A percentile compares a stretch with the other conserved stretches of the same genome.
phyloP scores from a whole-genome alignment of 1,139 yeast genomes.

The Saccharomyces hybrid region DNA sequence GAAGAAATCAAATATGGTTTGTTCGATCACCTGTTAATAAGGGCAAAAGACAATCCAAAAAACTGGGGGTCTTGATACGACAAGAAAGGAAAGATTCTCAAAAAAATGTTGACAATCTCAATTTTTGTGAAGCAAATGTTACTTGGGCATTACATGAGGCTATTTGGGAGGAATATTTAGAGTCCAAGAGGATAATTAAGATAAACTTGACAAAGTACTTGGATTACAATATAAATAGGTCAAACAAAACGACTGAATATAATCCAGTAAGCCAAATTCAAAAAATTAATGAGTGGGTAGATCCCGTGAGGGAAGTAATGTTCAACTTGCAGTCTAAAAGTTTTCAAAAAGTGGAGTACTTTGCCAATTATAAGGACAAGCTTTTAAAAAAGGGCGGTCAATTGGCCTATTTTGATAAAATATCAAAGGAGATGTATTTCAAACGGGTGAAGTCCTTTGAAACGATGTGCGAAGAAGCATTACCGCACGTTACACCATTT shows the following conservation, averaged over 20 bases:
- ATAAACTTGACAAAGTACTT: background rate
- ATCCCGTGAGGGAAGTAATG: conserved; percentile 15
- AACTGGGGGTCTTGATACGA: conserved; percentile 18
- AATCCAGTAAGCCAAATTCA: background rate
- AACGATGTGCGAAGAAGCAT: conserved; percentile 12
- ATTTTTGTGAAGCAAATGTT: conserved; percentile 12
- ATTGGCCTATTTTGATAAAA: conserved; percentile 12
- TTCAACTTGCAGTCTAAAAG: conserved; percentile 9
- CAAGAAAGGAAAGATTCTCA: conserved; percentile 18
- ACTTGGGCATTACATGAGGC: conserved; percentile 30
- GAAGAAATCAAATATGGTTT: conserved; percentile 28
- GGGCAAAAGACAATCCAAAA: conserved; percentile 21
- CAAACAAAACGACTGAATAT: background rate
- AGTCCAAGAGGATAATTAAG: conserved; percentile 5
- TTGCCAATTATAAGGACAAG: conserved; percentile 12
- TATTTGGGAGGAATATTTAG: conserved; percentile 25
- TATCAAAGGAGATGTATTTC: conserved; percentile 13
- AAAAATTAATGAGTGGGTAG: conserved; percentile 16
- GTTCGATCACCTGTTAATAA: conserved; percentile 27
- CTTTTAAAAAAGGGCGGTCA: conserved; percentile 11
- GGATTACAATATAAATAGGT: background rate
- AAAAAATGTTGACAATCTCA: conserved; percentile 15
- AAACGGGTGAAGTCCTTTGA: conserved; percentile 15
- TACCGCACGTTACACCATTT: conserved; percentile 20
- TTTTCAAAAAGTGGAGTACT: conserved; percentile 7